Base-by-base conservation (phyloP, 441 rosid species). In the Erysimum cheiri region DNA sequence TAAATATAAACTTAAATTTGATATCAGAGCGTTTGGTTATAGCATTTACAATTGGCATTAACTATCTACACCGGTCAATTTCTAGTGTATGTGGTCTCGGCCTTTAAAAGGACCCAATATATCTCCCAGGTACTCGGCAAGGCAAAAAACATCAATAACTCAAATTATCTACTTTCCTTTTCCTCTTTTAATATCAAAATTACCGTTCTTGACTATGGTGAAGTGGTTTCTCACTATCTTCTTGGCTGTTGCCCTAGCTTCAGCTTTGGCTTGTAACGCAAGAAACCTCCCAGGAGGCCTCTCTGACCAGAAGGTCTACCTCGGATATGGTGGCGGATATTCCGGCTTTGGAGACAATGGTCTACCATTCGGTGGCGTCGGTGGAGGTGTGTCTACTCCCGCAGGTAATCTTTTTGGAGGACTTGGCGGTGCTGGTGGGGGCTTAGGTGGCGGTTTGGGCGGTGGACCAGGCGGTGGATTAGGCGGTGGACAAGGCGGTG, bases 251-350 rank as follows among this genome's bases (percentile, higher is more conserved):
- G 82, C 78, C 24, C 64, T 82, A 64, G 75, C 62, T 4, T 77
- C 68, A 11, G 57, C 14, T 49, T 58, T 73, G 9, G 17, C 75
- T 60, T 64, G 60, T 52, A 55, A n/a, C 7, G 78, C 85, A 39
- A 82, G 90, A 74, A 81, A 33, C 40, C 49, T 39, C 43, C 83
- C 83, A 10, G 66, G 31, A 49, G 86, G 88, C 15, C 76, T 86
- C 46, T 68, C 80, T 63, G 91, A 88, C 81, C 80, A 88, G 60
- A 88, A 86, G 84, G 86, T 84, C 77, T 77, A 85, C 56, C 48
- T 67, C 37, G 75, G 81, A 6, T 88, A 64, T n/a, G 88, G 89
- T 33, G 91, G 91, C 0, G 95, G 90, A 26, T 75, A 32, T 56
- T 54, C 84, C 5, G 89, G 89, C 8, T 1, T 85, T 13, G 87